Evolutionary conservation across 441 rosid genomes (phyloP).

Genomic region (Dalechampia spathulata): DNA sequence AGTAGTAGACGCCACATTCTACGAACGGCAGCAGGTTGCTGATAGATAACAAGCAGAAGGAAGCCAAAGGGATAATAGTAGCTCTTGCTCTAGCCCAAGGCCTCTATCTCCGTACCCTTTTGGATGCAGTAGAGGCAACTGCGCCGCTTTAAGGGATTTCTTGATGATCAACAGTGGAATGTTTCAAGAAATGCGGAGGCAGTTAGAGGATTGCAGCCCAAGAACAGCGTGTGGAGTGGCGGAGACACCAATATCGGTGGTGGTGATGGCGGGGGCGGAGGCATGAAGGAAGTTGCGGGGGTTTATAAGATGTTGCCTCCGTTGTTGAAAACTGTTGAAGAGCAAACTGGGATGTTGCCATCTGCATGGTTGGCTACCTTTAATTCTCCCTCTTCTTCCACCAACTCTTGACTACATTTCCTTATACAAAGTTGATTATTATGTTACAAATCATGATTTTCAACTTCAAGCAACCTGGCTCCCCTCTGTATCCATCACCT

Average conservation of each 20-base stretch:
- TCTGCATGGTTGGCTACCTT: conserved; percentile 24
- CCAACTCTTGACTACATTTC: too few species aligned
- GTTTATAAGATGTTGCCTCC: conserved; percentile 23
- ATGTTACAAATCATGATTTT: too few species aligned
- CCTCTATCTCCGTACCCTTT: conserved; percentile 15
- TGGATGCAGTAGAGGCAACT: conserved; percentile 20
- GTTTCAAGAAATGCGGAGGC: conserved; percentile 16
- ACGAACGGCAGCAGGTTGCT: conserved; percentile 15
- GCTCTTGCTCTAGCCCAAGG: conserved; percentile 27
- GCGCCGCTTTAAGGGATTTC: conserved; percentile 17
- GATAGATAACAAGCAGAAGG: conserved; percentile 20
- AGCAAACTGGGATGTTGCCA: conserved; percentile 28
- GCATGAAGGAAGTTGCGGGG: conserved; percentile 20
- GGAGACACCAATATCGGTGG: background rate
- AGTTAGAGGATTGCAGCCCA: conserved; percentile 19
- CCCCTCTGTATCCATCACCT: too few species aligned
- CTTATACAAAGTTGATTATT: too few species aligned
- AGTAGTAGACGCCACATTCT: conserved; percentile 16
- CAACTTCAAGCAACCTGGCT: too few species aligned
- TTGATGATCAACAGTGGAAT: conserved; percentile 19
- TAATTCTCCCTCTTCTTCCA: too few species aligned
- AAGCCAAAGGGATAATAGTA: conserved; percentile 18
- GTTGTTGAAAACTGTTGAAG: conserved; percentile 22
- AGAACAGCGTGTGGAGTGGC: conserved; percentile 26
- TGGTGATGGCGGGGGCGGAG: conserved; percentile 5